Evolutionary conservation across 83 land plant genomes (phyloP).

Genomic region (Picea mariana): DNA sequence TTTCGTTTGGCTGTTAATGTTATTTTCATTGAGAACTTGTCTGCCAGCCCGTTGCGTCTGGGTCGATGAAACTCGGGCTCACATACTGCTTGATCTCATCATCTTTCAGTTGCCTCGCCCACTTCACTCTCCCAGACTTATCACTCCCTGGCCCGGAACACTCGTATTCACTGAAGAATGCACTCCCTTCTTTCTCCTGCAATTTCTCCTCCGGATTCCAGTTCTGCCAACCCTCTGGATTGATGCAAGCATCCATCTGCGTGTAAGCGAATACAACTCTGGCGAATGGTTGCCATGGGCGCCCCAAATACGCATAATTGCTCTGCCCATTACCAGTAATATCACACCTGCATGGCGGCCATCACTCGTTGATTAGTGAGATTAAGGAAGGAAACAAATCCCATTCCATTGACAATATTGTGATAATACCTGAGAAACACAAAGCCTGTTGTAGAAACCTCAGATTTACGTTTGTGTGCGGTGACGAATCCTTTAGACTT

Average conservation of each 20-base stretch:
- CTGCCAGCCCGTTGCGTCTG: constrained; percentile 17
- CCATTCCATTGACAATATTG: not conserved
- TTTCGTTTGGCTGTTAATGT: constrained; percentile 14
- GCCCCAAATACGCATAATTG: too few relatives aligned
- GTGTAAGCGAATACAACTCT: too few relatives aligned
- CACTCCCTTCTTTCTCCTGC: too few relatives aligned
- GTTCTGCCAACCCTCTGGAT: too few relatives aligned
- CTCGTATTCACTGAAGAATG: not conserved
- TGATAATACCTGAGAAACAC: constrained; percentile 31
- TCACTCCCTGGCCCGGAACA: not conserved
- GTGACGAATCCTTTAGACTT: constrained; percentile 45
- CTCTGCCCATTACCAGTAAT: too few relatives aligned
- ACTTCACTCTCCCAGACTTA: too few relatives aligned
- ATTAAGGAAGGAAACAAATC: not conserved
- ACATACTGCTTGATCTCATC: constrained; percentile 19
- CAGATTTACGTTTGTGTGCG: constrained; percentile 33
- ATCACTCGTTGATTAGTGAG: too few relatives aligned
- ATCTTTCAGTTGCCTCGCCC: constrained; percentile 8
- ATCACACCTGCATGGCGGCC: too few relatives aligned
- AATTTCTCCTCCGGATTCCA: too few relatives aligned
- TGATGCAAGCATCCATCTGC: too few relatives aligned
- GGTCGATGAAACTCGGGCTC: constrained; percentile 28
- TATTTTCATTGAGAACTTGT: not conserved
- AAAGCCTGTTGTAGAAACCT: constrained; percentile 38
- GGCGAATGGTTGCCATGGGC: too few relatives aligned